Conservation (phyloP, 2,329 filamentous ascomycete genomes). For the Xylaria sp. region DNA sequence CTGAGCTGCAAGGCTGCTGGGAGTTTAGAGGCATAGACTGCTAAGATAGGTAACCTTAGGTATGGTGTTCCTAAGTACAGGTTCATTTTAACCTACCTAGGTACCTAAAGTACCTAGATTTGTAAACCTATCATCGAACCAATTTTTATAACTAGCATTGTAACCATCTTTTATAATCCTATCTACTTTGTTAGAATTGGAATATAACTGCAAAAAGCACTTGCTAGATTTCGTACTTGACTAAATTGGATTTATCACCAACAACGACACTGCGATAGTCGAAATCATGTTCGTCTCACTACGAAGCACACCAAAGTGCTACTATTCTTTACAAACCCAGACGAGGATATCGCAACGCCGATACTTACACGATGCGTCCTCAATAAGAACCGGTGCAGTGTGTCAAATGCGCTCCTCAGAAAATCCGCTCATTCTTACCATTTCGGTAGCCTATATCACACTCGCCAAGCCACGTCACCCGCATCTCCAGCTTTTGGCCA, state of each 20-base stretch:
- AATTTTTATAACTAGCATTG: too few relatives aligned
- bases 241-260: background rate
- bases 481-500: constrained; percentile 81
- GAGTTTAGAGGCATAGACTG: too few relatives aligned
- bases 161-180: too few relatives aligned
- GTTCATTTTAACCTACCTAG: too few relatives aligned
- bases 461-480: constrained; percentile 39
- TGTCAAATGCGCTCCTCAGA: constrained; percentile 2
- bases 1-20: constrained; percentile 24
- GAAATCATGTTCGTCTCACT: constrained; percentile 39
- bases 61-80: too few relatives aligned
- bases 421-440: constrained; percentile 18
- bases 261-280: constrained; percentile 24
- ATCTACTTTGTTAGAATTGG: background rate
- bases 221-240: background rate
- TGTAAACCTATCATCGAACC: too few relatives aligned
- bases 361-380: constrained; percentile 22
- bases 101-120: too few relatives aligned
- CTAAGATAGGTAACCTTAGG: too few relatives aligned
- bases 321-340: constrained; percentile 29
- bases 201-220: background rate
- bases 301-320: constrained; percentile 34
- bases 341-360: constrained; percentile 25
- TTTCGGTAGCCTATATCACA: constrained; percentile 28
- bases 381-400: constrained; percentile 33